Evolutionary conservation across 1,139 yeast genomes (phyloP), one percentile per base, ranked within the genome.

Genomic region (Geotrichum fermentans): DNA sequence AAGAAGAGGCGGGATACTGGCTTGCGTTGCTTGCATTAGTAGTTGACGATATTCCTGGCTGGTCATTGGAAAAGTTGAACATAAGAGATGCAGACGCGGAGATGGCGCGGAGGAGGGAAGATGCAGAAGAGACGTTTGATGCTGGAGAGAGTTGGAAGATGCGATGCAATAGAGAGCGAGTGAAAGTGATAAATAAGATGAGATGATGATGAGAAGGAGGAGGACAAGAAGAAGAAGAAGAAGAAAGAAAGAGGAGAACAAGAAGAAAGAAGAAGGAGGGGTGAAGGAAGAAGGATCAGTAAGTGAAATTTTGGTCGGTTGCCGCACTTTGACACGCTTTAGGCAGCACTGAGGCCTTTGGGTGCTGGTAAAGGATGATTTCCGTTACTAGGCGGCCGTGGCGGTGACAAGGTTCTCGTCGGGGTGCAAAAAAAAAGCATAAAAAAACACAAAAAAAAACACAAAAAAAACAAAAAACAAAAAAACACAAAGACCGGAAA

Each of bases 61-160:
- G 43, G 37, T 37, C 43, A 40, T 40, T 40, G 20, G 43, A 30
- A 32, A 20, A 40, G 43, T 40, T 40, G 29, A 40, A 40, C 43
- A 40, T 40, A 29, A n/a, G 30, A 28, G 5, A 38, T 38, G 41
- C 41, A 24, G 41, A 13, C 16, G 41, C 21, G 18, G 32, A 22
- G 17, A 11, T 13, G 30, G 21, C n/a, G 7, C 11, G 30, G 14
- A 24, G 30, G 14, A 26, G 33, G 13, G 26, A n/a, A 8, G 17
- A n/a, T 38, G 39, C 41, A 24, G 41, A 22, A 16, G 29, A 16
- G 32, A 17, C 28, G 20, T 16, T 14, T 30, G 36, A 17, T 40
- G 35, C 22, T 13, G 43, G 21, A 35, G 16, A 17, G 16, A 11
- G 16, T 32, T 14, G 44, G 20, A 40, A 13, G 26, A 14, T 21